Evolutionary conservation across 2,329 filamentous ascomycete genomes (phyloP).

Genomic region (Hymenoscyphus albidus): DNA sequence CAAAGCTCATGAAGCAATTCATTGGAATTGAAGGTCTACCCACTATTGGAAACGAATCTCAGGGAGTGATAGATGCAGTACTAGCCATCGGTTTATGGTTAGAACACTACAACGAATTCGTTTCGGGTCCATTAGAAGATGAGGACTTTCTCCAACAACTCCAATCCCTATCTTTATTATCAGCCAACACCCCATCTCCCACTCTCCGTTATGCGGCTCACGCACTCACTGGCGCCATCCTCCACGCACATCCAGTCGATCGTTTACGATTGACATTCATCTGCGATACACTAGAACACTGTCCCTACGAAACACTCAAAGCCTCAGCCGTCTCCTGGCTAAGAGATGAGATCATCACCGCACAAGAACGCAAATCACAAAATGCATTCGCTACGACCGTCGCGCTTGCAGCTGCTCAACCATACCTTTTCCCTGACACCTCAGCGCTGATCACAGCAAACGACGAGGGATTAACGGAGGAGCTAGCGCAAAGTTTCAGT

Average conservation of each 20-base stretch:
- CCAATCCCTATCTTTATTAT: conserved; percentile 42
- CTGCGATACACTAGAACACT: conserved; percentile 62
- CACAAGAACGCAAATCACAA: conserved; percentile 31
- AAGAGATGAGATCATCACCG: conserved; percentile 55
- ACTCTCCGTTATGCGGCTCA: conserved; percentile 37
- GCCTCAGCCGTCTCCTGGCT: conserved; percentile 61
- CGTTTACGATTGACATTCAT: conserved; percentile 57
- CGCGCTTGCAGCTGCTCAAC: conserved; percentile 57
- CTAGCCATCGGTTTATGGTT: conserved; percentile 58
- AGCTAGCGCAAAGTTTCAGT: conserved; percentile 48
- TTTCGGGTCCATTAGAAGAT: conserved; percentile 35
- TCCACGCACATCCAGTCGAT: conserved; percentile 56
- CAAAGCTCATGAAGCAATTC: conserved; percentile 50
- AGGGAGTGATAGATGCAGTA: conserved; percentile 56
- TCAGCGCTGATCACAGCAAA: conserved; percentile 44
- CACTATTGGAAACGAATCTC: conserved; percentile 44
- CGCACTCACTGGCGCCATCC: conserved; percentile 34
- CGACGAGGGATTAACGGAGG: conserved; percentile 45
- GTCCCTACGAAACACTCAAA: conserved; percentile 59
- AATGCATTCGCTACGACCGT: conserved; percentile 49
- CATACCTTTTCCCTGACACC: conserved; percentile 57
- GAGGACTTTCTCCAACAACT: conserved; percentile 56
- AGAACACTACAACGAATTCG: conserved; percentile 46
- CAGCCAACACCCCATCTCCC: conserved; percentile 38
- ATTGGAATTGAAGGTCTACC: conserved; percentile 47